Evolutionary conservation across 2,329 filamentous ascomycete genomes (phyloP).

Genomic region (Fusarium zealandicum): DNA sequence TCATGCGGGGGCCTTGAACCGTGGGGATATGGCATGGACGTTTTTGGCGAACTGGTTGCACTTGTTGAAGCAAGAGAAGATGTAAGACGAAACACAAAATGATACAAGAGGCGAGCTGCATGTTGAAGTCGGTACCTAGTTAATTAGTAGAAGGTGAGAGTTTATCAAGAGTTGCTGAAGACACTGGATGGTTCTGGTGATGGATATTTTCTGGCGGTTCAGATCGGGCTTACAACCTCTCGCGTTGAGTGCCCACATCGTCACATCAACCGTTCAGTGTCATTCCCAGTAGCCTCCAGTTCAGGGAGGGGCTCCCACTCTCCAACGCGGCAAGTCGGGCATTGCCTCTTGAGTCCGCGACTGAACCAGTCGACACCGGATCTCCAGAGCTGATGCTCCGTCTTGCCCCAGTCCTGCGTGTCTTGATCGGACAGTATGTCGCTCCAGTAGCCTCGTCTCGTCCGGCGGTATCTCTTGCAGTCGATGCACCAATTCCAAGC

Average conservation of each 20-base stretch:
- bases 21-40: background rate
- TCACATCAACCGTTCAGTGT: no score
- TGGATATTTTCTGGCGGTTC: no score
- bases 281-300: background rate
- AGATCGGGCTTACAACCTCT: no score
- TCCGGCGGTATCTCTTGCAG: conserved; percentile 35
- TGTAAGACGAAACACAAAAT: no score
- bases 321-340: conserved; percentile 24
- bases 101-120: no score
- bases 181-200: background rate
- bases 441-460: conserved; percentile 33
- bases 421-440: background rate
- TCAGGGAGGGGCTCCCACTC: conserved; percentile 1
- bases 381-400: conserved; percentile 10
- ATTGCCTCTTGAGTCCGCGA: conserved; percentile 30
- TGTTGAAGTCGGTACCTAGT: no score
- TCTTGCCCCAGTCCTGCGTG: conserved; percentile 12
- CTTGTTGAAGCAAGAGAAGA: background rate
- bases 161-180: no score
- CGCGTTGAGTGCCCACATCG: no score
- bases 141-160: background rate
- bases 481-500: conserved; percentile 35
- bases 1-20: background rate
- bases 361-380: conserved; percentile 24
- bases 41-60: background rate